Evolutionary conservation across 768 basidiomycete species (phyloP), one percentile per base, ranked within the genome.

Genomic region (Sutorius australiensis): DNA sequence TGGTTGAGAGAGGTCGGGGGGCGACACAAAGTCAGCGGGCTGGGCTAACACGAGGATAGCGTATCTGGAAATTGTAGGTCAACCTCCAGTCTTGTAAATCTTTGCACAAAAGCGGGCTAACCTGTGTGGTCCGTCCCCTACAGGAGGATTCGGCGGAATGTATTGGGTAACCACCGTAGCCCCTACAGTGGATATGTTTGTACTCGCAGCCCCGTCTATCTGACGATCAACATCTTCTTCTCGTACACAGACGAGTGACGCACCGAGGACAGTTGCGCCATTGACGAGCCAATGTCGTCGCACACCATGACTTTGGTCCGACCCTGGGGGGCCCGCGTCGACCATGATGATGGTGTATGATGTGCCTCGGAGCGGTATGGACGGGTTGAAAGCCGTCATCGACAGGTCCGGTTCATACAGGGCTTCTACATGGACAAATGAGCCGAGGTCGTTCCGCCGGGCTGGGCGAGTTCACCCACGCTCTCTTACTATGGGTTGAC

Each of bases 271-370:
- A 4, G 73, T 75, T 16, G 80, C 87, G 21, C 77, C 74, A 66
- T 91, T 89, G 55, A 84, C 80, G 44, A 92, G 80, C 89, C 89
- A 92, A 73, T 92, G 91, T 49, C 87, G 79, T 46, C 82, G 89
- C 58, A 84, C 82, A 17, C 81, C 84, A 9, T 73, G 69, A 34
- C 76, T 67, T 49, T 81, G 71, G 57, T 85, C 76, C 44, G 79
- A 71, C 36, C 89, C 88, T 34, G 85, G 84, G 21, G 79, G 64
- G 53, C 82, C 83, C 12, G 87, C 86, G 61, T 93, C 90, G 30
- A 83, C 78, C 87, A 93, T 87, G 47, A 80, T 74, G 33, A 92
- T 65, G 24, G 89, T 89, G 70, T 77, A 89, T 4, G 4, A 24
- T 38, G 69, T 77, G 12, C 78, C 80, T 34, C 66, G 66, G 48